Evolutionary conservation across 345 rosid species (phyloP).

Genomic region (Kandelia obovata): DNA sequence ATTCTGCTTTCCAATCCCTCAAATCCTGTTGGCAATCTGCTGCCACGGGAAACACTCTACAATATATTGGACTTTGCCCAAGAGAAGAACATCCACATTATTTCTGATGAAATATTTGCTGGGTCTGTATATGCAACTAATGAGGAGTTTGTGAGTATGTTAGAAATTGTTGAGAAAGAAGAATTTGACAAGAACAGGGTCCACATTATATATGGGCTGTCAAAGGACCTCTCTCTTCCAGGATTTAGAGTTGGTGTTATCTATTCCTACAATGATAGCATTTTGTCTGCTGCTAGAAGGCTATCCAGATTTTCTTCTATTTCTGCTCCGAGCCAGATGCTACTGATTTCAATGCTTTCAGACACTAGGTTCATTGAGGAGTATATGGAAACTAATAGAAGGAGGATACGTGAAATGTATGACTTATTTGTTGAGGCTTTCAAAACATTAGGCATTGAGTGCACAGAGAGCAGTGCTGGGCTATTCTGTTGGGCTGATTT

Average conservation of each 20-base stretch:
- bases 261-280: constrained; percentile 63
- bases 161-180: constrained; percentile 56
- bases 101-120: constrained; percentile 83
- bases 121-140: constrained; percentile 70
- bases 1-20: constrained; percentile 79
- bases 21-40: constrained; percentile 81
- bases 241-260: constrained; percentile 84
- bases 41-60: constrained; percentile 56
- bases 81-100: constrained; percentile 78
- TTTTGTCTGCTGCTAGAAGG: constrained; percentile 62
- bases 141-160: constrained; percentile 82
- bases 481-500: constrained; percentile 89
- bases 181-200: constrained; percentile 73
- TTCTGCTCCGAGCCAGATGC: constrained; percentile 70
- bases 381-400: constrained; percentile 51
- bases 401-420: constrained; percentile 48
- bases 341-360: constrained; percentile 68
- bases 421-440: constrained; percentile 58
- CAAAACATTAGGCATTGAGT: constrained; percentile 52
- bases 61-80: constrained; percentile 60
- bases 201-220: constrained; percentile 79
- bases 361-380: constrained; percentile 57
- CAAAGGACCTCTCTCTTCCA: constrained; percentile 81
- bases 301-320: constrained; percentile 72
- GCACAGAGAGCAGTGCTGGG: constrained; percentile 63